Conservation (phyloP, 257 asterid genomes). For the Nyctanthes arbortristis region DNA sequence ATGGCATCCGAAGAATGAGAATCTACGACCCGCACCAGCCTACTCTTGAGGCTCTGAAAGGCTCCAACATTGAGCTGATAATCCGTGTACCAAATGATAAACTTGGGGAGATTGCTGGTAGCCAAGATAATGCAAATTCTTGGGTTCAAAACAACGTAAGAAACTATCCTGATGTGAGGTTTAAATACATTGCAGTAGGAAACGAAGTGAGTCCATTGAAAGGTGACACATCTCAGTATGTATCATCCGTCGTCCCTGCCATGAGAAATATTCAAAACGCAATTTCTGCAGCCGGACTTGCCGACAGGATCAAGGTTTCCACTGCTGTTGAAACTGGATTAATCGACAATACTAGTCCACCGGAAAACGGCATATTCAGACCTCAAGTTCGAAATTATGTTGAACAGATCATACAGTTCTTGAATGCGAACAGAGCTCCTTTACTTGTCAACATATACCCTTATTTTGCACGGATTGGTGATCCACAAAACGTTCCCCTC, state of each 20-base stretch:
- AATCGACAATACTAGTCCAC: constrained; percentile 29
- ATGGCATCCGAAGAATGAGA: constrained; percentile 35
- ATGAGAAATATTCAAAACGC: too few species aligned
- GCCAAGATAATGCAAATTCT: too few species aligned
- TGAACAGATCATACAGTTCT: constrained; percentile 20
- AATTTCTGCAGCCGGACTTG: constrained; percentile 24
- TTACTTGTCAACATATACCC: constrained; percentile 37
- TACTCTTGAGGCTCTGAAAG: too few species aligned
- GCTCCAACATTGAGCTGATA: constrained; percentile 37
- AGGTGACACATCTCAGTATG: constrained; percentile 4
- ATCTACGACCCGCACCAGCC: too few species aligned
- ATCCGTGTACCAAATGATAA: constrained; percentile 29
- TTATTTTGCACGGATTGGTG: constrained; percentile 29
- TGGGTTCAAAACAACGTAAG: constrained; percentile 38
- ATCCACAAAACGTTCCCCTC: constrained; percentile 9
- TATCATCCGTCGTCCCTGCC: too few species aligned
- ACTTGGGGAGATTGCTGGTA: constrained; percentile 20
- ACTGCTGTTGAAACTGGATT: constrained; percentile 27
- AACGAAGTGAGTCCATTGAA: constrained; percentile 35
- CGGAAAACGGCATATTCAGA: constrained; percentile 30
- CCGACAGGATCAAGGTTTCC: constrained; percentile 27
- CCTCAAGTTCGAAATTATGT: constrained; percentile 12
- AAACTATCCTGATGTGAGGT: constrained; percentile 11
- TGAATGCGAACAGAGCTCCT: constrained; percentile 23
- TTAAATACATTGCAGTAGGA: constrained; percentile 31